Evolutionary conservation across 2,329 filamentous ascomycete species (phyloP).

Genomic region (Neofusicoccum kwambonambiense): DNA sequence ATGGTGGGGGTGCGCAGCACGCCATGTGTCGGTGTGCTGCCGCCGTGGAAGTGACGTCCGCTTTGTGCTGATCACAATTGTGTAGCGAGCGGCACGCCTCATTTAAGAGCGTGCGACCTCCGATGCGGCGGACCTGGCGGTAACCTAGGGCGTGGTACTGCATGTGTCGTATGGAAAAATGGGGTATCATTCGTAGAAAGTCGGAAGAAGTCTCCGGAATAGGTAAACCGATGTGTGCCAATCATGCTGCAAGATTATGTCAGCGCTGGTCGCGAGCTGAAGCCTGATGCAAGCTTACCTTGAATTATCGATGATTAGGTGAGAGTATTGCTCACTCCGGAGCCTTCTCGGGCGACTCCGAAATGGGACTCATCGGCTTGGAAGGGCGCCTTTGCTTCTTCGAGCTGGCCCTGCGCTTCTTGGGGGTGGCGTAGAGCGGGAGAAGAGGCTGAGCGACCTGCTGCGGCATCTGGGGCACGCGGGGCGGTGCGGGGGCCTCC

Average conservation of each 20-base stretch:
- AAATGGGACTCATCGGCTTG: constrained; percentile 44
- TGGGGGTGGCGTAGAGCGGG: constrained; percentile 38
- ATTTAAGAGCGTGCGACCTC: constrained; percentile 4
- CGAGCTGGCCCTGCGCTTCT: constrained; percentile 40
- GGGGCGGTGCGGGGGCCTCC: constrained; percentile 41
- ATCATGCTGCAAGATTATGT: constrained; percentile 6
- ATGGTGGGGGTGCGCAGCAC: not conserved
- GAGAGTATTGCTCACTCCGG: constrained; percentile 32
- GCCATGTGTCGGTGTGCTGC: constrained; percentile 1
- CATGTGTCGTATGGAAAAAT: constrained; percentile 11
- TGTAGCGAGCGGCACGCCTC: constrained; percentile 7
- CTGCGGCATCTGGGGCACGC: constrained; percentile 26
- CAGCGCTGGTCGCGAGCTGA: not conserved
- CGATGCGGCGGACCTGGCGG: not conserved
- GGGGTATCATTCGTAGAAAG: constrained; percentile 9
- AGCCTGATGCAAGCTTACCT: constrained; percentile 7
- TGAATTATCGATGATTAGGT: constrained; percentile 5
- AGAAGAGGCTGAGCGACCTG: constrained; percentile 36
- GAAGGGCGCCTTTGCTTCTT: constrained; percentile 40
- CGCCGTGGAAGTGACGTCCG: constrained; percentile 13
- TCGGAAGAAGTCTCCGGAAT: not conserved
- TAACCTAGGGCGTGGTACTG: not conserved
- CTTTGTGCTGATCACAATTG: constrained; percentile 9
- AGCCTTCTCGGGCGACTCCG: constrained; percentile 38
- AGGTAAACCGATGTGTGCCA: too few relatives aligned